A percentile compares a stretch with the other conserved stretches of the same genome.
Conservation (phyloP, 1,284 basidiomycete species). For the Lentinus polychrous region DNA sequence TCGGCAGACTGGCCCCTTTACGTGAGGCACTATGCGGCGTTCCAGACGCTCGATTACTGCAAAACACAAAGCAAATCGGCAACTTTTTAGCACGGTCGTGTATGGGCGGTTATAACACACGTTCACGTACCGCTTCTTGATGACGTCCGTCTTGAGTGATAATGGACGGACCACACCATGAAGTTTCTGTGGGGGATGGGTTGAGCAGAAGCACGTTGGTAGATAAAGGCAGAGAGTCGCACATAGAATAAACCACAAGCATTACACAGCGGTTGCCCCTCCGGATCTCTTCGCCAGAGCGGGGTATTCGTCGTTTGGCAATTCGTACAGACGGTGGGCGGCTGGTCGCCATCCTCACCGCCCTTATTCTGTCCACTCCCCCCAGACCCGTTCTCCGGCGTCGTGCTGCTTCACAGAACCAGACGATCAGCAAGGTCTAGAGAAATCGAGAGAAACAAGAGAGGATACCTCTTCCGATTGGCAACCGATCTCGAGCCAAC, state of each 20-base stretch:
- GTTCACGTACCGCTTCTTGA: conserved; percentile 84
- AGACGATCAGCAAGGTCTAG: conserved; percentile 15
- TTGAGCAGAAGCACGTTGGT: not conserved
- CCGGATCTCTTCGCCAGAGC: conserved; percentile 90
- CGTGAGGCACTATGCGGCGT: conserved; percentile 55
- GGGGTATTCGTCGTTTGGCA: conserved; percentile 96
- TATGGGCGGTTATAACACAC: conserved; percentile 5
- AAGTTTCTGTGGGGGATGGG: conserved; percentile 58
- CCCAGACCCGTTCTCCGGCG: conserved; percentile 39
- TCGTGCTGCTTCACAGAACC: conserved; percentile 37
- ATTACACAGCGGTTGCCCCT: conserved; percentile 91
- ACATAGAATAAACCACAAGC: conserved; percentile 90
- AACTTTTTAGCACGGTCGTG: not conserved
- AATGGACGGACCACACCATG: conserved; percentile 92
- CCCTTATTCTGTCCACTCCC: conserved; percentile 31
- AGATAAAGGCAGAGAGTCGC: conserved; percentile 29
- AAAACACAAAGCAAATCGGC: conserved; percentile 3
- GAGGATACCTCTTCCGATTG: conserved; percentile 43
- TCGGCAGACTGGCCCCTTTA: conserved; percentile 56
- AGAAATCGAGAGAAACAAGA: conserved; percentile 4
- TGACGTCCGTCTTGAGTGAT: conserved; percentile 94
- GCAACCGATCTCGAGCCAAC: conserved; percentile 20
- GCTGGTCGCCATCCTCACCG: conserved; percentile 60
- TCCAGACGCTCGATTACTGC: conserved; percentile 73
- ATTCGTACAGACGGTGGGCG: conserved; percentile 86